phyloP scores from a whole-genome alignment of 2,329 filamentous ascomycete species.

The Monilinia vaccinii-corymbosi region DNA sequence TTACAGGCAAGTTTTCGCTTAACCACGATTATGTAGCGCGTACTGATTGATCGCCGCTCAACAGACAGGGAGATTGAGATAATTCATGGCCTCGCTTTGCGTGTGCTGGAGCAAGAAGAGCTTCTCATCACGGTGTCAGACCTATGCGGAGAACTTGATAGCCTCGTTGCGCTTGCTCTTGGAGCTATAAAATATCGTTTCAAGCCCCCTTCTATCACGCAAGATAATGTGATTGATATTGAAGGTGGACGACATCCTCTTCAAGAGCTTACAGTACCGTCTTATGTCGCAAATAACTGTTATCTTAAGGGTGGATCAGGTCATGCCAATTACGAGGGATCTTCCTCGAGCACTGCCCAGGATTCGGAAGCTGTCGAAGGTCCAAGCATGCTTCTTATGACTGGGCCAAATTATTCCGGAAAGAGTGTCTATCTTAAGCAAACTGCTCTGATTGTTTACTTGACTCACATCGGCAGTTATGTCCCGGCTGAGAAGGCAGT shows the following conservation, averaged over 20 bases:
- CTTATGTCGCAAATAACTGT: conserved; percentile 78
- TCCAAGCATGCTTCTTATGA: conserved; percentile 70
- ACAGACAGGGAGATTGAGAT: conserved; percentile 83
- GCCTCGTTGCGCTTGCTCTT: conserved; percentile 68
- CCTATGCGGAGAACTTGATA: conserved; percentile 78
- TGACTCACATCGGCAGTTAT: conserved; percentile 88
- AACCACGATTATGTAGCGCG: neutral
- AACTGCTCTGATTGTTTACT: conserved; percentile 78
- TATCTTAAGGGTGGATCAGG: conserved; percentile 53
- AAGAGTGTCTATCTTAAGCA: conserved; percentile 97
- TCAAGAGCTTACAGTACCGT: conserved; percentile 72
- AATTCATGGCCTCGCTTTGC: conserved; percentile 64
- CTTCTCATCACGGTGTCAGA: conserved; percentile 63
- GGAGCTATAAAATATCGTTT: conserved; percentile 70
- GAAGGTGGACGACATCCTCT: conserved; percentile 74
- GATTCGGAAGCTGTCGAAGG: conserved; percentile 19
- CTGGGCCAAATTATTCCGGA: conserved; percentile 91
- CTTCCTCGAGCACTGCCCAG: neutral
- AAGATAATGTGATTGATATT: conserved; percentile 63
- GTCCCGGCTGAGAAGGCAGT: conserved; percentile 70
- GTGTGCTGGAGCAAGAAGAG: conserved; percentile 59
- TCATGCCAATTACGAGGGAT: conserved; percentile 13
- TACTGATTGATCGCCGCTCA: neutral
- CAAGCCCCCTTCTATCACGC: conserved; percentile 58
- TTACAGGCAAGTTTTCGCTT: conserved; percentile 51